Base-by-base conservation (phyloP, 23 red algal genomes). In the Pyropia haitanensis region DNA sequence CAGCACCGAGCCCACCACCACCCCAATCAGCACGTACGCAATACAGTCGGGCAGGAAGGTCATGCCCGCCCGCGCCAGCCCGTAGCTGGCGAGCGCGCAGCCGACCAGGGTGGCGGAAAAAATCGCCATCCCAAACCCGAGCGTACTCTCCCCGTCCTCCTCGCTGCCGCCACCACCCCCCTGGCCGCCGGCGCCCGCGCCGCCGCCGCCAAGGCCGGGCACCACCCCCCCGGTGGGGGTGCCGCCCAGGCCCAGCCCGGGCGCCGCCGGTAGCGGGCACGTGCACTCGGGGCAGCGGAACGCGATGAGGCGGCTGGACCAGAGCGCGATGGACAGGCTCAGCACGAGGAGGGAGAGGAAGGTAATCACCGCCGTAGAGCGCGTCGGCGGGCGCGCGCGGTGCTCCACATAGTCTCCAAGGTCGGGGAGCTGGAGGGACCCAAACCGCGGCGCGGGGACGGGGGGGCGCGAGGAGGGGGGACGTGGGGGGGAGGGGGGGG, bases 31-130 rank as follows among this genome's bases (percentile, higher is more conserved):
- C 31, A 98, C 94, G 61, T 98, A 98, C 19, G 82, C 80, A 33
- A 98, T 98, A 65, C 94, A 98, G 61, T 88, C 88, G 0, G 94
- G 94, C 21, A 98, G 65, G 34, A 81, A 81, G 10, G 82, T 60
- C 22, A 90, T 58, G 56, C 63, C 76, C 23, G 80, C 78, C 65
- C 84, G 81, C 27, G 79, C 63, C 28, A 98, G 70, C 44, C 71
- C 61, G 59, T 98, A 98, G n/a, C 79, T 75, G 23, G 80, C 71
- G 27, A 98, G 71, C 28, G 91, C 75, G 39, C 94, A 89, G 13
- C 82, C 51, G 24, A 85, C 59, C 26, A 98, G 75, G 27, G 88
- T 81, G 24, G 87, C 31, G 14, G 74, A 78, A 51, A 88, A 87
- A 16, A 82, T 79, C 0, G 85, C 83, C 18, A 98, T 54, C 22